A percentile compares a stretch with the other conserved stretches of the same genome.
These are phyloP conservation scores for Domatiomyces globalis DNA, from an alignment of 2,329 filamentous ascomycete genomes.

Conservation along the genomic window DNA sequence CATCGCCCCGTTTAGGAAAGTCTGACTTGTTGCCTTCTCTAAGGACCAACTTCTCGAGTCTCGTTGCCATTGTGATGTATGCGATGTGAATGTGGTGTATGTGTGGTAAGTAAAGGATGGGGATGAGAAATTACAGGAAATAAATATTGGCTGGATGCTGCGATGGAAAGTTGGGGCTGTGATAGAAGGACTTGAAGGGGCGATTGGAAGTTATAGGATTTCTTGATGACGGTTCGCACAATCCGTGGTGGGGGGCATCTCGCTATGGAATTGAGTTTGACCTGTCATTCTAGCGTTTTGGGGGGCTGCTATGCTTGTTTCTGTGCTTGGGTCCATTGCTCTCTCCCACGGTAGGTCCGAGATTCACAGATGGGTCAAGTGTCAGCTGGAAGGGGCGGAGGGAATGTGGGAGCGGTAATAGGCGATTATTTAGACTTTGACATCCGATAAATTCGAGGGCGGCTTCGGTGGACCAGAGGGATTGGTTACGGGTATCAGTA, in stretches of 20 bases:
- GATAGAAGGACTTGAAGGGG: neutral
- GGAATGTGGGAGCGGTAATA: neutral
- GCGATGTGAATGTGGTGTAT: neutral
- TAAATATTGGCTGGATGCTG: neutral
- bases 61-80: constrained; percentile 30
- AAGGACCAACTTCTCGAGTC: constrained; percentile 42
- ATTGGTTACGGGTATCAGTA: neutral
- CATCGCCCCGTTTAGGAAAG: constrained; percentile 52
- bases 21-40: constrained; percentile 47
- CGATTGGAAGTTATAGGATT: neutral
- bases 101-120: neutral
- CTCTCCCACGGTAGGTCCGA: neutral
- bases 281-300: neutral
- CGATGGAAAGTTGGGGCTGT: neutral
- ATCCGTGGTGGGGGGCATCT: neutral
- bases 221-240: neutral
- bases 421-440: neutral
- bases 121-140: neutral
- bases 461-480: neutral
- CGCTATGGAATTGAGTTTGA: neutral
- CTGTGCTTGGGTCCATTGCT: neutral
- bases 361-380: neutral
- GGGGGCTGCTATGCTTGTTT: neutral
- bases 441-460: neutral
- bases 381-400: neutral